Evolutionary conservation across 768 basidiomycete species (phyloP).

Genomic region (Lactifluus echinatus): DNA sequence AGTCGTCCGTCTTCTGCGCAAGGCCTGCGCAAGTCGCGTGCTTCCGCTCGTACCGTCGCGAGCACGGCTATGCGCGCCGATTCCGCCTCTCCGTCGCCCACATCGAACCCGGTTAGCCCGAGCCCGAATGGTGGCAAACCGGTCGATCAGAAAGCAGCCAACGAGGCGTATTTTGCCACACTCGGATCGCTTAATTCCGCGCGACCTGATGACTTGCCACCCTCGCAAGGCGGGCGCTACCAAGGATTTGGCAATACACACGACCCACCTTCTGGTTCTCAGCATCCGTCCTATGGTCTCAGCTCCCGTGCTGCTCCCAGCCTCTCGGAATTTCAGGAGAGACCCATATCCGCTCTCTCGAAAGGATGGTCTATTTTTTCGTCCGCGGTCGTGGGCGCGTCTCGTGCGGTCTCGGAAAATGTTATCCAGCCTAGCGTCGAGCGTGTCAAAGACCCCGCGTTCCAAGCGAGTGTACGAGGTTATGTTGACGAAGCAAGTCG

Average conservation of each 20-base stretch:
- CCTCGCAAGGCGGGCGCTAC: slow-evolving; percentile 90
- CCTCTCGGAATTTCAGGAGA: slow-evolving; percentile 74
- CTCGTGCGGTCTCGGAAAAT: slow-evolving; percentile 69
- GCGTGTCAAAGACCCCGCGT: slow-evolving; percentile 67
- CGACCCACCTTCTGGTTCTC: slow-evolving; percentile 40
- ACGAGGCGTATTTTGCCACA: slow-evolving; percentile 79
- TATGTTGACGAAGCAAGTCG: slow-evolving; percentile 65
- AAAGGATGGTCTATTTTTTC: slow-evolving; percentile 98
- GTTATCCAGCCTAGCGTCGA: slow-evolving; percentile 89
- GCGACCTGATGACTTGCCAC: slow-evolving; percentile 73
- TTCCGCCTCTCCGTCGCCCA: slow-evolving; percentile 49
- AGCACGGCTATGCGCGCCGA: slow-evolving; percentile 42
- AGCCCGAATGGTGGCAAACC: slow-evolving; percentile 35
- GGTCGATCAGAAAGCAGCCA: slow-evolving; percentile 60
- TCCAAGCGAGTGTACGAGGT: slow-evolving; percentile 65
- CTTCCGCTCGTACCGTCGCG: slow-evolving; percentile 48
- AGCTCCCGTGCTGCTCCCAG: slow-evolving; percentile 78
- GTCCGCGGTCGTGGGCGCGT: slow-evolving; percentile 71
- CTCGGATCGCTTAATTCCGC: slow-evolving; percentile 77
- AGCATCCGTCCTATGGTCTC: slow-evolving; percentile 60
- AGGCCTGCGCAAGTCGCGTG: slow-evolving; percentile 81
- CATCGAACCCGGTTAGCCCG: slow-evolving; percentile 29
- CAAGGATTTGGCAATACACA: slow-evolving; percentile 88
- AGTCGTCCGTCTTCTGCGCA: slow-evolving; percentile 62
- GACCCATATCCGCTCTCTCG: slow-evolving; percentile 74